Evolutionary conservation across 352 stramenopile genomes (phyloP).

Genomic region (Phytophthora palmivora): DNA sequence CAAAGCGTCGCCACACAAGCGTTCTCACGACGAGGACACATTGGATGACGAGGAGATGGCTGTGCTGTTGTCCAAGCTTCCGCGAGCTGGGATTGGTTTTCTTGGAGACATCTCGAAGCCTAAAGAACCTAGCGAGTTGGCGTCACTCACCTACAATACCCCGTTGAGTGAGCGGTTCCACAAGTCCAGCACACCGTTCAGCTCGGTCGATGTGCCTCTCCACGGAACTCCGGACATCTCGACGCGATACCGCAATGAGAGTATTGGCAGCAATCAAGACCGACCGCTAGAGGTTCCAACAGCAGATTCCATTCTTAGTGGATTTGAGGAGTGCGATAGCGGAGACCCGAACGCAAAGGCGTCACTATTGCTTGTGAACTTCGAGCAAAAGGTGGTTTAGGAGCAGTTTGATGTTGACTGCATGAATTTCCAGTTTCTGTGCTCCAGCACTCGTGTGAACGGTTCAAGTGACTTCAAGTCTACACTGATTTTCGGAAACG

Average conservation of each 20-base stretch:
- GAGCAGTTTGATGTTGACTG: conserved; percentile 74
- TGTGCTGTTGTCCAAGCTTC: conserved; percentile 68
- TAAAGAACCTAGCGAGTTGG: conserved; percentile 63
- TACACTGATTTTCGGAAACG: conserved; percentile 80
- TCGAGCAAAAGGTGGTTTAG: conserved; percentile 42
- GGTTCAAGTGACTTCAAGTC: conserved; percentile 26
- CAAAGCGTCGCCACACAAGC: conserved; percentile 47
- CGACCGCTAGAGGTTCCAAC: conserved; percentile 66
- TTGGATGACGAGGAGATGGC: conserved; percentile 64
- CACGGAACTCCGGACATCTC: conserved; percentile 46
- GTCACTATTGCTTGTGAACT: conserved; percentile 55
- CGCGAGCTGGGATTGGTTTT: conserved; percentile 80
- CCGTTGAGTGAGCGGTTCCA: conserved; percentile 76
- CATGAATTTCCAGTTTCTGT: conserved; percentile 70
- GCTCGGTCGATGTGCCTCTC: conserved; percentile 68
- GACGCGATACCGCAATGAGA: conserved; percentile 42
- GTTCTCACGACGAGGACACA: conserved; percentile 58
- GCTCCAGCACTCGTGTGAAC: conserved; percentile 33
- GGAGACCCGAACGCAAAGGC: conserved; percentile 78
- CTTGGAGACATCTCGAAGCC: conserved; percentile 68
- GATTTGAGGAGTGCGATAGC: conserved; percentile 85
- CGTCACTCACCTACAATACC: conserved; percentile 49
- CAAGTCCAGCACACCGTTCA: conserved; percentile 83
- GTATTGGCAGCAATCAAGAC: conserved; percentile 23
- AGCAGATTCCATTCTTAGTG: conserved; percentile 77